Percentiles rank a stretch among this genome's conserved stretches.
Conservation (phyloP, 1,284 basidiomycete species). For the Ustilago loliicola region DNA sequence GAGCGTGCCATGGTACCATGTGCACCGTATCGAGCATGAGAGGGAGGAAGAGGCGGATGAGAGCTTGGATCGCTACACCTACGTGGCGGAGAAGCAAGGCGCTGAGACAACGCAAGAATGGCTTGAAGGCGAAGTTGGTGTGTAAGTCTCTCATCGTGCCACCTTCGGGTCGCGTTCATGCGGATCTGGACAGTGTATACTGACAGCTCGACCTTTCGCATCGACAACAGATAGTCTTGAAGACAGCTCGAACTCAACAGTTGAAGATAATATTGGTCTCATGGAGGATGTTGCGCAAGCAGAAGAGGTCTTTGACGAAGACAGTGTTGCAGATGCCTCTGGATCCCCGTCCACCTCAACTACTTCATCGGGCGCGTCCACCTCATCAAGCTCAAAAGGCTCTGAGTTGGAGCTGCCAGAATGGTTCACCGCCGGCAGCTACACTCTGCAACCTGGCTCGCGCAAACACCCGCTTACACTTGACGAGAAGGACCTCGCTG, state of each 20-base stretch:
- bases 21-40: conserved; percentile 63
- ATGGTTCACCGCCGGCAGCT: conserved; percentile 59
- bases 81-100: conserved; percentile 45
- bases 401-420: conserved; percentile 30
- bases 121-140: conserved; percentile 65
- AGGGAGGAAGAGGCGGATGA: conserved; percentile 62
- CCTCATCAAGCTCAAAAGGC: not conserved
- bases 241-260: not conserved
- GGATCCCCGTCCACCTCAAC: not conserved
- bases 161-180: no score
- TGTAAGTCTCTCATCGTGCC: conserved; percentile 51
- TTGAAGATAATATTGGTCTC: conserved; percentile 6
- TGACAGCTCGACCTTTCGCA: conserved; percentile 1
- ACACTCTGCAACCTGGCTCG: conserved; percentile 49
- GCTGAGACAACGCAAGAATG: conserved; percentile 48
- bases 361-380: not conserved
- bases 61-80: conserved; percentile 61
- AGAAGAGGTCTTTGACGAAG: not conserved
- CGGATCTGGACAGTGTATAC: not conserved
- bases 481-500: conserved; percentile 60
- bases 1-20: conserved; percentile 61
- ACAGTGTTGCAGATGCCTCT: not conserved
- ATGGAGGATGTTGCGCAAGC: conserved; percentile 14
- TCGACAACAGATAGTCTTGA: conserved; percentile 50
- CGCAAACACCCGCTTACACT: conserved; percentile 63